Evolutionary conservation across 2,329 filamentous ascomycete species (phyloP).

Genomic region (Ciborinia camelliae): DNA sequence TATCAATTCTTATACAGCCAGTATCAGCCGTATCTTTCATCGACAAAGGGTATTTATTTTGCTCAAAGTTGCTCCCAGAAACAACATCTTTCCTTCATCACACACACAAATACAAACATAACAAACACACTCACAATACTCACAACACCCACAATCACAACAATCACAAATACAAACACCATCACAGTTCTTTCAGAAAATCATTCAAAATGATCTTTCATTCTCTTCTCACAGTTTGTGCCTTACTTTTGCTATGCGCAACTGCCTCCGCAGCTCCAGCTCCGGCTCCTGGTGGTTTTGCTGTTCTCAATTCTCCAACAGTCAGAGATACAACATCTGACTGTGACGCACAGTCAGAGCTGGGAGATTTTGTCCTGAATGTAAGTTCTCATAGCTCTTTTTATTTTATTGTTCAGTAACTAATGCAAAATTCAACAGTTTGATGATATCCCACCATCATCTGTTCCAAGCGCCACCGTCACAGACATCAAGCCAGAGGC

Average conservation of each 20-base stretch:
- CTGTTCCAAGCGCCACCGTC: conserved; percentile 24
- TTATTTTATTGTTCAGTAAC: background rate
- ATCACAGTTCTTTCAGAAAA: background rate
- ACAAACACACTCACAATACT: too few relatives aligned
- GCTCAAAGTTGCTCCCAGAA: too few relatives aligned
- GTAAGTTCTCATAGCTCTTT: conserved; percentile 22
- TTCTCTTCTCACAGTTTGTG: background rate
- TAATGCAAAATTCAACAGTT: conserved; percentile 25
- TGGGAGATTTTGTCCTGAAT: conserved; percentile 32
- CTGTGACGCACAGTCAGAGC: conserved; percentile 34
- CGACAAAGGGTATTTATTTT: too few relatives aligned
- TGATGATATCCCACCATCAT: conserved; percentile 35
- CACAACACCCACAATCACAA: too few relatives aligned
- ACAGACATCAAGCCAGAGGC: conserved; percentile 28
- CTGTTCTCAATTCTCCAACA: too few relatives aligned
- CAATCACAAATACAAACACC: too few relatives aligned
- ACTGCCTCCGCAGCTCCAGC: background rate
- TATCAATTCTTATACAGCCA: too few relatives aligned
- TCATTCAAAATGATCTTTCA: background rate
- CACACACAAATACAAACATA: too few relatives aligned
- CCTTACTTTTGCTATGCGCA: background rate
- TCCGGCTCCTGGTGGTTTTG: too few relatives aligned
- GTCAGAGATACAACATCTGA: conserved; percentile 21
- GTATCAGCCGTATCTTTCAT: too few relatives aligned
- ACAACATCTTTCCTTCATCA: too few relatives aligned